Conservation (phyloP, 2,329 filamentous ascomycete species). For the Arachnomyces sp. region DNA sequence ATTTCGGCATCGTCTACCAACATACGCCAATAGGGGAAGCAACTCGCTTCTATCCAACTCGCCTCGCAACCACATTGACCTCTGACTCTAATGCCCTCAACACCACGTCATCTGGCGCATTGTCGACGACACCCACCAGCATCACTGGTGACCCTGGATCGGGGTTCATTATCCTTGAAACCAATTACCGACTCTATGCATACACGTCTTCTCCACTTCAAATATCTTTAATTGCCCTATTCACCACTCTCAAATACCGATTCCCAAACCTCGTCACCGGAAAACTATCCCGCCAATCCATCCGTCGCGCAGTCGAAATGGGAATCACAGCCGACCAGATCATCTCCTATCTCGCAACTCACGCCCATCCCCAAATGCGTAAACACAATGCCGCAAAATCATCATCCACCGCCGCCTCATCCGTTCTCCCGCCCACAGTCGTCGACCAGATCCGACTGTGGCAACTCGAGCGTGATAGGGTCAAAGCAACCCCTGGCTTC, state of each 20-base stretch:
- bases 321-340: conserved; percentile 96
- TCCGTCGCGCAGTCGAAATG: conserved; percentile 75
- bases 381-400: conserved; percentile 42
- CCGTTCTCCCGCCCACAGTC: conserved; percentile 85
- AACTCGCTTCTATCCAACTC: conserved; percentile 71
- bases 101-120: conserved; percentile 59
- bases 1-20: conserved; percentile 85
- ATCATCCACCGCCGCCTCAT: conserved; percentile 36
- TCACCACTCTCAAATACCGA: conserved; percentile 76
- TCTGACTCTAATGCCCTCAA: conserved; percentile 64
- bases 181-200: conserved; percentile 94
- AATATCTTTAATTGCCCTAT: conserved; percentile 87
- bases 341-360: conserved; percentile 80
- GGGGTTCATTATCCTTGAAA: conserved; percentile 92
- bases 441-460: conserved; percentile 95
- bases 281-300: conserved; percentile 78
- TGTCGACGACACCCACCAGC: conserved; percentile 29
- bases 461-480: conserved; percentile 94
- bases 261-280: conserved; percentile 93
- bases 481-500: conserved; percentile 75
- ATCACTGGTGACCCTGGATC: conserved; percentile 27
- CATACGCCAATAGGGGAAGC: conserved; percentile 32
- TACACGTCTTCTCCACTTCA: conserved; percentile 92
- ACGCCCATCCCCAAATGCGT: conserved; percentile 91
- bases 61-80: conserved; percentile 87